Conservation (phyloP, 2,329 filamentous ascomycete species). For the Graphiopsis chlorocephala region DNA sequence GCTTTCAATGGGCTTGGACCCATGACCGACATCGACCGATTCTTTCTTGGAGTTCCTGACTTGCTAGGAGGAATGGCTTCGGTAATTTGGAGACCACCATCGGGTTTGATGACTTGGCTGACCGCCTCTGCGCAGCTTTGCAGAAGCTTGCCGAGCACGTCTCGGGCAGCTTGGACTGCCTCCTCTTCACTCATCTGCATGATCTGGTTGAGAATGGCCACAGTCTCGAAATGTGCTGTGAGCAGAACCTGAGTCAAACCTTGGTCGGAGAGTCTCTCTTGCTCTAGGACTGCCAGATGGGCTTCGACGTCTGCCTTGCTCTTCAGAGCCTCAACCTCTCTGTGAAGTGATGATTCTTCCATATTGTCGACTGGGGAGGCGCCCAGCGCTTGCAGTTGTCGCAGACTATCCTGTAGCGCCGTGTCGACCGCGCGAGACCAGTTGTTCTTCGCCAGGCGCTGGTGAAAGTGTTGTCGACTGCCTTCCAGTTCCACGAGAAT, state of each 20-base stretch:
- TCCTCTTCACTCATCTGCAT: slow-evolving; percentile 79
- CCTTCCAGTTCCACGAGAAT: slow-evolving; percentile 86
- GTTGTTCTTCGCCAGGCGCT: slow-evolving; percentile 72
- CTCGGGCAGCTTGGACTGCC: slow-evolving; percentile 75
- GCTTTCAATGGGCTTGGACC: slow-evolving; percentile 50
- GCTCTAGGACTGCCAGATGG: slow-evolving; percentile 72
- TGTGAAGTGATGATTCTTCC: slow-evolving; percentile 66
- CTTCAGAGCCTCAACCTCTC: slow-evolving; percentile 85
- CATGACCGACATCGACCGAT: slow-evolving; percentile 50
- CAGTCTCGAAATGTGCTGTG: slow-evolving; percentile 86
- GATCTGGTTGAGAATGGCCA: slow-evolving; percentile 78
- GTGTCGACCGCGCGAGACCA: slow-evolving; percentile 89
- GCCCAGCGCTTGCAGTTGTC: slow-evolving; percentile 72
- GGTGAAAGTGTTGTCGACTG: slow-evolving; percentile 86
- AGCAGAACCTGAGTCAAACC: slow-evolving; percentile 78
- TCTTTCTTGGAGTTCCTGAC: slow-evolving; percentile 73
- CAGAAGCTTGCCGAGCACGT: slow-evolving; percentile 73
- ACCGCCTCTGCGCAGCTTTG: slow-evolving; percentile 71
- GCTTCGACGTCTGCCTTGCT: slow-evolving; percentile 77
- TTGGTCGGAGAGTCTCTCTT: slow-evolving; percentile 77
- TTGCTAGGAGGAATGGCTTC: slow-evolving; percentile 70
- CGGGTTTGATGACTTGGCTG: slow-evolving; percentile 85
- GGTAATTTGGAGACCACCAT: slow-evolving; percentile 62
- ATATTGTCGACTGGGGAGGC: slow-evolving; percentile 57
- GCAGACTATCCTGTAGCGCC: slow-evolving; percentile 79